phyloP scores from a whole-genome alignment of 2,329 filamentous ascomycete species.

The Aureobasidium musti region DNA sequence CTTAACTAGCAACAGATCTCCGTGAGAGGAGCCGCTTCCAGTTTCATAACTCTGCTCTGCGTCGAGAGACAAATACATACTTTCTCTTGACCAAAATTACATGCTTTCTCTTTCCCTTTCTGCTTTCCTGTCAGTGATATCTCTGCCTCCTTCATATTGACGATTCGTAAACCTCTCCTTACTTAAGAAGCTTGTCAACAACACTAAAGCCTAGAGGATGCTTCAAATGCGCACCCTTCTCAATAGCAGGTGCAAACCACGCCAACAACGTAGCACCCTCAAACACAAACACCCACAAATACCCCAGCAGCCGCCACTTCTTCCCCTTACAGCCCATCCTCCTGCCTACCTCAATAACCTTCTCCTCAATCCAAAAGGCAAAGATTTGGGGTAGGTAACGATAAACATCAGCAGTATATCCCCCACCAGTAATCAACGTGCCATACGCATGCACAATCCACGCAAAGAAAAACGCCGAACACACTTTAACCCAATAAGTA shows the following conservation, averaged over 20 bases:
- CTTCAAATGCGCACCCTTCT: not conserved
- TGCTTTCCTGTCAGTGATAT: no score
- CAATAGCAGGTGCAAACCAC: not conserved
- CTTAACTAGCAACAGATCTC: not conserved
- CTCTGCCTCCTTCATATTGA: no score
- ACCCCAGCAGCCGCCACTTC: not conserved
- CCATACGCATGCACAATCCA: constrained; percentile 7
- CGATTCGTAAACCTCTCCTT: no score
- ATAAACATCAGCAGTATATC: not conserved
- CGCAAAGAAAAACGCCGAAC: not conserved
- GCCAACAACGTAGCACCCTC: not conserved
- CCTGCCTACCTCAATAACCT: not conserved
- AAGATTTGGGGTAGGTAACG: not conserved
- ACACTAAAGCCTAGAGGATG: not conserved
- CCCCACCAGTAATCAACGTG: not conserved
- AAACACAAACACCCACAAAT: not conserved
- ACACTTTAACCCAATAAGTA: constrained; percentile 13
- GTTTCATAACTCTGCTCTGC: no score
- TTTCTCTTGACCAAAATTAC: no score
- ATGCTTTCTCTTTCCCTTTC: not conserved
- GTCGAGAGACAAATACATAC: no score
- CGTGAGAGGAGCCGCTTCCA: not conserved
- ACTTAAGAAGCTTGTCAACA: not conserved
- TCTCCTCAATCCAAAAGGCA: constrained; percentile 2
- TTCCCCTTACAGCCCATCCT: not conserved